Evolutionary conservation across 176 grass and related monocot genomes (phyloP).

Genomic region (Musa itinerans): DNA sequence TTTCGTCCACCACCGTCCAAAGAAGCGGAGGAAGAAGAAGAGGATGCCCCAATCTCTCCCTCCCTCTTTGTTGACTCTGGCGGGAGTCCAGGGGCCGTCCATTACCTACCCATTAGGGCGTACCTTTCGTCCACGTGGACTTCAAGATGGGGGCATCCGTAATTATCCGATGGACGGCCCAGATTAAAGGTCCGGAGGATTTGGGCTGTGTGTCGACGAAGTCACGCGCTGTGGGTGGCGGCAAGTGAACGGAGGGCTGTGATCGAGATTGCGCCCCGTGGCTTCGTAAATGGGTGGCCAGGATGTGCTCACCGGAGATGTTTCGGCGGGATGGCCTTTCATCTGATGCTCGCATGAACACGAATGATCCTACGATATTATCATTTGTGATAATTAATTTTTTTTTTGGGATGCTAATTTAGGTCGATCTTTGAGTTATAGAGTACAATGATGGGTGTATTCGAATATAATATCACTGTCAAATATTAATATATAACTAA

Average conservation of each 20-base stretch:
- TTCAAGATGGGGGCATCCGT: background rate
- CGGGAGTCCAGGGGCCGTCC: background rate
- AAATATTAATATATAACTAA: no score
- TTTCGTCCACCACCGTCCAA: background rate
- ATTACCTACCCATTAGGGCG: background rate
- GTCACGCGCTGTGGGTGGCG: background rate
- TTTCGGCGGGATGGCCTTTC: background rate
- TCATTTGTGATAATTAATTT: no score
- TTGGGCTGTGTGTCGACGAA: background rate
- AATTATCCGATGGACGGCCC: background rate
- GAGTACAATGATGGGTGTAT: no score
- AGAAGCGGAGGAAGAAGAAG: constrained; percentile 2
- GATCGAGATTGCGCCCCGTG: background rate
- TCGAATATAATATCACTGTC: no score
- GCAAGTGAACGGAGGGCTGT: background rate
- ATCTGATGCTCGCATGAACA: background rate
- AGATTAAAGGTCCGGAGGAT: background rate
- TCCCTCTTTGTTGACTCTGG: constrained; percentile 31
- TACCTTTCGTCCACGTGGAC: background rate
- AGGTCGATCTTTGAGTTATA: no score
- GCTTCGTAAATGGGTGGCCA: background rate
- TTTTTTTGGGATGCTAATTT: no score
- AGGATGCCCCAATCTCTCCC: background rate
- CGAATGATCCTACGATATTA: no score
- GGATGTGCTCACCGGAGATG: background rate